Conservation (phyloP, 768 basidiomycete species). For the Pholiota microspora region DNA sequence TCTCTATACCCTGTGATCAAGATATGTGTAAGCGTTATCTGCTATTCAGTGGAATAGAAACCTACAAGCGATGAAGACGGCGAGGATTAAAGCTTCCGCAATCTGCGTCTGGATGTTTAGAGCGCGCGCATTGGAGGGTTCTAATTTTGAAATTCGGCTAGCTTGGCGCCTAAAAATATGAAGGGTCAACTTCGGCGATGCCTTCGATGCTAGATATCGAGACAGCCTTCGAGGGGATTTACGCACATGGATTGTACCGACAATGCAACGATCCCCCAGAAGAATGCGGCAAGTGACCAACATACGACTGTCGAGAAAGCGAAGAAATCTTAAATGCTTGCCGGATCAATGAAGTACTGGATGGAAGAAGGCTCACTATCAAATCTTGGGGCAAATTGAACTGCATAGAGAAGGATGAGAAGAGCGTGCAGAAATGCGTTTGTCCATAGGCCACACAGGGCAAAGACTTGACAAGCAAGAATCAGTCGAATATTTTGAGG, state of each 20-base stretch:
- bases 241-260: constrained; percentile 4
- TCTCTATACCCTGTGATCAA: background rate
- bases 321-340: background rate
- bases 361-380: background rate
- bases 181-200: constrained; percentile 1
- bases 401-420: background rate
- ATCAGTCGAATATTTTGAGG: background rate
- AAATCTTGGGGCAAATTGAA: background rate
- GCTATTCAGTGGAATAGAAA: background rate
- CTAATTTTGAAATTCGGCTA: background rate
- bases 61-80: background rate
- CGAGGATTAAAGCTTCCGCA: background rate
- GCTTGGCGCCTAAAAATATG: background rate
- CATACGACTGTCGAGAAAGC: constrained; percentile 5
- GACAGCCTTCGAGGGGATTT: background rate
- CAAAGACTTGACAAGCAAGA: background rate
- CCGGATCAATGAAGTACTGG: background rate
- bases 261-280: constrained; percentile 6
- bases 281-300: constrained; percentile 2
- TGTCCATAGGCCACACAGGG: constrained; percentile 4
- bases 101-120: background rate
- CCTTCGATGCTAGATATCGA: background rate
- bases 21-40: background rate
- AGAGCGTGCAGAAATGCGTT: background rate
- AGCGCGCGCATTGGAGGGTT: background rate